Conservation (phyloP, 257 asterid genomes). For the Fraxinus quadrangulata region DNA sequence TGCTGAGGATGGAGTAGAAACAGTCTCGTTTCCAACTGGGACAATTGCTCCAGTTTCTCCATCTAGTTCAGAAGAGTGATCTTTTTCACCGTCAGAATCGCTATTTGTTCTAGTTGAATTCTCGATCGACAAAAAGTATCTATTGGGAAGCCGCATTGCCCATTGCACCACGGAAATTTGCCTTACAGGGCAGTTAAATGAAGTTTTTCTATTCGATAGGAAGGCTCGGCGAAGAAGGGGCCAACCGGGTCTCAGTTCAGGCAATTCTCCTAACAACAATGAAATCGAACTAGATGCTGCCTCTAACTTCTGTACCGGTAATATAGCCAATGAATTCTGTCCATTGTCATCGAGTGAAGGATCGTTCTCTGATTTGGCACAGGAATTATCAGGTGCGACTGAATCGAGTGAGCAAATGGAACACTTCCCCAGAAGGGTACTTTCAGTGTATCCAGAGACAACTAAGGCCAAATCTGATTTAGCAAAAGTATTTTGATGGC, state of each 20-base stretch:
- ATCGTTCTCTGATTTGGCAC: conserved; percentile 33
- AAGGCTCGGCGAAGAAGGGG: conserved; percentile 75
- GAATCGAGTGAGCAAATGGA: conserved; percentile 57
- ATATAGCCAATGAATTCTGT: conserved; percentile 67
- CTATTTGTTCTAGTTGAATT: conserved; percentile 34
- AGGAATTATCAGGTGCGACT: conserved; percentile 19
- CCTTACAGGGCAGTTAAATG: conserved; percentile 37
- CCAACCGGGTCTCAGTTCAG: conserved; percentile 88
- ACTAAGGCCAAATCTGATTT: conserved; percentile 39
- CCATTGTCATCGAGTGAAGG: conserved; percentile 35
- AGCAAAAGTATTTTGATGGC: conserved; percentile 29
- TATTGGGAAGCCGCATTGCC: conserved; percentile 79
- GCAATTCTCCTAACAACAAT: conserved; percentile 48
- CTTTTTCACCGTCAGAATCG: conserved; percentile 30
- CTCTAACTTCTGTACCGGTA: conserved; percentile 59
- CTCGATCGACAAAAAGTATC: conserved; percentile 51
- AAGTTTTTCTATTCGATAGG: conserved; percentile 33
- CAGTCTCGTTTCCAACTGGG: conserved; percentile 41
- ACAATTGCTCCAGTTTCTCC: conserved; percentile 74
- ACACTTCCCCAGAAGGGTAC: conserved; percentile 45
- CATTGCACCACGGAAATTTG: conserved; percentile 82
- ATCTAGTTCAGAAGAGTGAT: conserved; percentile 39
- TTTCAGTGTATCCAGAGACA: conserved; percentile 22
- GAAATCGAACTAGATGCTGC: conserved; percentile 56
- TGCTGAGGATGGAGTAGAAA: conserved; percentile 42